These are phyloP conservation scores for Monosporascus sp. DNA, from an alignment of 2,329 filamentous ascomycete species.

Conservation along the genomic window DNA sequence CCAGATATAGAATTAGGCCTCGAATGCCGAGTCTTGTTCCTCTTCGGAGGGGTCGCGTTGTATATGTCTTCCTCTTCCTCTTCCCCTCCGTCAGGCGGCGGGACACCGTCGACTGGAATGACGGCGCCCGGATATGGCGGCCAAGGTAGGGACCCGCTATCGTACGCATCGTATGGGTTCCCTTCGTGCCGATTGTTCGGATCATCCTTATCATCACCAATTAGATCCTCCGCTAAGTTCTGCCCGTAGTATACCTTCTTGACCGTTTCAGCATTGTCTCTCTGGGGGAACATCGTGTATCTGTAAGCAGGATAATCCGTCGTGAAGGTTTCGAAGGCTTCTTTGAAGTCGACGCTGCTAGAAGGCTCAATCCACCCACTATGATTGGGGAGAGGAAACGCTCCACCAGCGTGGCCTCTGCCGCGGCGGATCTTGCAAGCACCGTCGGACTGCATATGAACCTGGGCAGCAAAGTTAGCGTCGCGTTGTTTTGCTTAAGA, in stretches of 20 bases:
- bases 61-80: not conserved
- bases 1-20: too few relatives aligned
- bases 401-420: not conserved
- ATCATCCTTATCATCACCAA: slow-evolving; percentile 7
- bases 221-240: not conserved
- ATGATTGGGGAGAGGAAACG: slow-evolving; percentile 8
- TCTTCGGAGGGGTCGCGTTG: not conserved
- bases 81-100: not conserved
- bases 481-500: slow-evolving; percentile 1
- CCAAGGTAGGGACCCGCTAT: slow-evolving; percentile 7
- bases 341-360: slow-evolving; percentile 4
- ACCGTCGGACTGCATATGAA: slow-evolving; percentile 4
- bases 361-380: slow-evolving; percentile 12
- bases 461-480: not conserved
- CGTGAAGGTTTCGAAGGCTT: slow-evolving; percentile 6
- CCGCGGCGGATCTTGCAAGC: slow-evolving; percentile 13
- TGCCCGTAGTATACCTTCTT: slow-evolving; percentile 1
- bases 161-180: not conserved
- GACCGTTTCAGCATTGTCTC: not conserved
- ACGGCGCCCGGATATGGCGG: slow-evolving; percentile 9
- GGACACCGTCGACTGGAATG: slow-evolving; percentile 1
- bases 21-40: not conserved
- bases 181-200: slow-evolving; percentile 3
- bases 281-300: slow-evolving; percentile 11
- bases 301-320: slow-evolving; percentile 8